Conservation (phyloP, 2,329 filamentous ascomycete species). For the Annulohypoxylon truncatum region DNA sequence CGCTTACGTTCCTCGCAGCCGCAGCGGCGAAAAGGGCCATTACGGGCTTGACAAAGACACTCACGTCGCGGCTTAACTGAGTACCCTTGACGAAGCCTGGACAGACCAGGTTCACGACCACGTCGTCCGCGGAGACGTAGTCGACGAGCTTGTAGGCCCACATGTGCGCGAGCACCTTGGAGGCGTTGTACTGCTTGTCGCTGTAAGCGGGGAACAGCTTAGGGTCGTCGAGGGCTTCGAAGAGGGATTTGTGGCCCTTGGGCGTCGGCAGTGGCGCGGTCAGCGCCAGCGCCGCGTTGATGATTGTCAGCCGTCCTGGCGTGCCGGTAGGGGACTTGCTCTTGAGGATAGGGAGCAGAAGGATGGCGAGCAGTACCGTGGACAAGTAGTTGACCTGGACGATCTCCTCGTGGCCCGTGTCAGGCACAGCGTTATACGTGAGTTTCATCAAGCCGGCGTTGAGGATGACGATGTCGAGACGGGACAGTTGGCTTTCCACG, state of each 20-base stretch:
- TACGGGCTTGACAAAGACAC: conserved; percentile 33
- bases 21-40: background rate
- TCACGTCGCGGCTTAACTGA: conserved; percentile 51
- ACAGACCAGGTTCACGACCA: conserved; percentile 60
- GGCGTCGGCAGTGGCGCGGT: conserved; percentile 37
- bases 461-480: conserved; percentile 28
- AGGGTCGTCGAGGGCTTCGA: conserved; percentile 24
- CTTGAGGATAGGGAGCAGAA: conserved; percentile 29
- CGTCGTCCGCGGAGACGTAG: conserved; percentile 54
- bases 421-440: background rate
- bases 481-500: conserved; percentile 29
- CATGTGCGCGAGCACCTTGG: conserved; percentile 25
- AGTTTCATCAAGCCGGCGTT: conserved; percentile 21
- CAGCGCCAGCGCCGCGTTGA: conserved; percentile 42
- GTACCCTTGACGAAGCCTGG: conserved; percentile 60
- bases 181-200: conserved; percentile 38
- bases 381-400: conserved; percentile 30
- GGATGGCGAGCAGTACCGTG: conserved; percentile 15
- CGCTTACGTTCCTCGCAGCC: conserved; percentile 46
- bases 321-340: conserved; percentile 8
- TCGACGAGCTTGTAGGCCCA: conserved; percentile 49
- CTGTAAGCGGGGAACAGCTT: conserved; percentile 43
- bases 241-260: conserved; percentile 31
- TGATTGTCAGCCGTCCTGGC: conserved; percentile 38
- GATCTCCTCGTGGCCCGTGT: conserved; percentile 24